These are phyloP conservation scores for Acer saccharum DNA, from an alignment of 345 rosid genomes.

Conservation along the genomic window DNA sequence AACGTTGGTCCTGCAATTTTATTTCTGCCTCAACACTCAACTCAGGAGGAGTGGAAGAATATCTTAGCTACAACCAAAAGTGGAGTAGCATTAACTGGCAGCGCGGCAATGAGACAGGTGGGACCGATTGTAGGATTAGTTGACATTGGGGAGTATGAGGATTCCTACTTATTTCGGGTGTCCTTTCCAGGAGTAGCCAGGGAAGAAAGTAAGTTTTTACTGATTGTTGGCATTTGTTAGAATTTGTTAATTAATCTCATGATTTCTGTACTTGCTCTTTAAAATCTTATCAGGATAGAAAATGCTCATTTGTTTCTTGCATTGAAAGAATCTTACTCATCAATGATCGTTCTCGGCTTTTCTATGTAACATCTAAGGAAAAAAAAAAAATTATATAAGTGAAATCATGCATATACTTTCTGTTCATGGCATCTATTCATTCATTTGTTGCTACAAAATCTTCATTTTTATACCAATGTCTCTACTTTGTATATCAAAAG, in stretches of 20 bases:
- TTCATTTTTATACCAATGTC: not conserved
- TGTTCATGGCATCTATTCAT: not conserved
- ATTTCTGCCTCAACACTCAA: constrained; percentile 51
- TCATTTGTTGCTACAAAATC: not conserved
- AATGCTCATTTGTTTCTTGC: not conserved
- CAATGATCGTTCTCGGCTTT: not conserved
- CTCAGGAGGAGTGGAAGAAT: constrained; percentile 40
- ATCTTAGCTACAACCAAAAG: constrained; percentile 35
- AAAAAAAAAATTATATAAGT: not conserved
- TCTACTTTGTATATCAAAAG: not conserved
- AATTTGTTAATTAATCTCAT: not conserved
- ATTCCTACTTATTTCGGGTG: constrained; percentile 28
- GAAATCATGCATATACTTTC: not conserved
- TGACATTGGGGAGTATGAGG: constrained; percentile 65
- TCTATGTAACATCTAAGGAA: no score
- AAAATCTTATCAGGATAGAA: not conserved
- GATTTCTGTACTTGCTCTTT: constrained; percentile 28
- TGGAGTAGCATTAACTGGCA: constrained; percentile 69
- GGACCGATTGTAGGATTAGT: constrained; percentile 60
- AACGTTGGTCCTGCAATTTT: constrained; percentile 47
- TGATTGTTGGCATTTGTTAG: not conserved
- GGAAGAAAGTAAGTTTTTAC: constrained; percentile 48
- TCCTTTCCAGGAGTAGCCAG: constrained; percentile 35
- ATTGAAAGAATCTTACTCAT: constrained; percentile 1
- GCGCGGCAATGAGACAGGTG: constrained; percentile 62